Conservation (phyloP, 495 filamentous ascomycete species). For the Rostrohypoxylon terebratum region DNA sequence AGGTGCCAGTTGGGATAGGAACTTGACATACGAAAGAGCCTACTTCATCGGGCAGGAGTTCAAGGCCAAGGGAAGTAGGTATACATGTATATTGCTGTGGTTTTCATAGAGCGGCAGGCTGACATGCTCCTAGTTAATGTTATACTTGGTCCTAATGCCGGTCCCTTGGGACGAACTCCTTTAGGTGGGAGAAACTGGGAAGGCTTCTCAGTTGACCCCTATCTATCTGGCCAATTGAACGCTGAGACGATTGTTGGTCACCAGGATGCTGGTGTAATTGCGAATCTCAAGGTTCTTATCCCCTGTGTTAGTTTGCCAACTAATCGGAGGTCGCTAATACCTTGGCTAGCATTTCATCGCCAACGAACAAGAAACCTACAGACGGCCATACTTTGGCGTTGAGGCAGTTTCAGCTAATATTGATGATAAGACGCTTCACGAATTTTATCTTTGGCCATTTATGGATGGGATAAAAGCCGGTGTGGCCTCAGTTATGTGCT, state of each 20-base stretch:
- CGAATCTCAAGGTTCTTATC: constrained; percentile 61
- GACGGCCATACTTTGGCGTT: constrained; percentile 62
- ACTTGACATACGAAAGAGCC: constrained; percentile 62
- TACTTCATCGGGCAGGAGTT: constrained; percentile 69
- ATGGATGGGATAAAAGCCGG: constrained; percentile 71
- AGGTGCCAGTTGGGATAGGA: constrained; percentile 66
- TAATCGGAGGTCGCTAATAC: constrained; percentile 15
- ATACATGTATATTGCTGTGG: neutral
- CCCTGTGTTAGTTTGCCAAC: neutral
- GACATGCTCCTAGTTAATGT: constrained; percentile 75
- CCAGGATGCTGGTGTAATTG: constrained; percentile 66
- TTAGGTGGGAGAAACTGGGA: constrained; percentile 69
- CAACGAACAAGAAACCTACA: constrained; percentile 74
- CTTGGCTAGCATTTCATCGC: constrained; percentile 66
- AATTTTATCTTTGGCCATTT: constrained; percentile 79
- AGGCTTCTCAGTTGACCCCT: constrained; percentile 62
- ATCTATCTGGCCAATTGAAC: constrained; percentile 60
- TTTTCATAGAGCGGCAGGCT: constrained; percentile 42
- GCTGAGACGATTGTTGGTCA: constrained; percentile 60
- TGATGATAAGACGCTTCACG: constrained; percentile 76
- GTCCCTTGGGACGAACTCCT: constrained; percentile 64
- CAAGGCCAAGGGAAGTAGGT: constrained; percentile 64
- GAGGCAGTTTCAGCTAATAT: constrained; percentile 69
- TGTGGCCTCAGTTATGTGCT: constrained; percentile 74
- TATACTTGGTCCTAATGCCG: constrained; percentile 75